Percentiles rank a stretch among this genome's conserved stretches.
Evolutionary conservation across 306 rosid genomes (phyloP).

Genomic region (Cucumis cinereus): DNA sequence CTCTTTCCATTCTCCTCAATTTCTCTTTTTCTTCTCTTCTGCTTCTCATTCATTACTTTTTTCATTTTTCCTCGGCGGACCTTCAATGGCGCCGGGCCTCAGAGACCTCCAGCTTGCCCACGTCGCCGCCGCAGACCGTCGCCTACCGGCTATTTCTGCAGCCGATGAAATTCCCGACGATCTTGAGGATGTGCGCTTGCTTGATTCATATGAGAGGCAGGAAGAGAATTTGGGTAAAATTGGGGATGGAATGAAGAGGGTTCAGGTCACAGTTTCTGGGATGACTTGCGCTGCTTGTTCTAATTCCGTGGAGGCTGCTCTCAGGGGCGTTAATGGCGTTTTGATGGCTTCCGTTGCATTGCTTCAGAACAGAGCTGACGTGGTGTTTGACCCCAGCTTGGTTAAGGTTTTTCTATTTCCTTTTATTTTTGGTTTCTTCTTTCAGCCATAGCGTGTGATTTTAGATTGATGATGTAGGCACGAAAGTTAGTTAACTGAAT

Average conservation of each 20-base stretch:
- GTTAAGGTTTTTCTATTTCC: conserved; percentile 39
- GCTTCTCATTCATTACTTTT: not conserved
- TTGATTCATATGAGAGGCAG: conserved; percentile 46
- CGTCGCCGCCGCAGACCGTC: conserved; percentile 8
- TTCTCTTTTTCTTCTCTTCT: not conserved
- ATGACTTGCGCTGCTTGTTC: conserved; percentile 99
- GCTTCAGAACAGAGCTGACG: conserved; percentile 87
- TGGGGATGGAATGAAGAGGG: conserved; percentile 29
- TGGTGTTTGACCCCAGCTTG: conserved; percentile 56
- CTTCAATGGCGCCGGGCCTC: conserved; percentile 31
- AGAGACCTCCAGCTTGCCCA: conserved; percentile 37
- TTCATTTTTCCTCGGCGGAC: conserved; percentile 5
- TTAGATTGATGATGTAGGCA: not conserved
- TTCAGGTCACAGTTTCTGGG: conserved; percentile 68
- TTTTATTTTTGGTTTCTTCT: not conserved
- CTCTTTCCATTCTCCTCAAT: not conserved
- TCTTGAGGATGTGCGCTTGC: conserved; percentile 60
- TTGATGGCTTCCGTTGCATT: conserved; percentile 67
- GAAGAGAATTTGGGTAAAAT: conserved; percentile 14
- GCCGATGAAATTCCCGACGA: conserved; percentile 24
- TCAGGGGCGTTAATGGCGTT: conserved; percentile 47
- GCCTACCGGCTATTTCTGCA: not conserved
- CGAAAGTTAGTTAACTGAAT: not conserved
- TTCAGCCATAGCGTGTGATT: not conserved
- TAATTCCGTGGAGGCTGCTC: conserved; percentile 77